Evolutionary conservation across 805 yeast species (phyloP).

Genomic region (Aciculoconidium aculeatum): DNA sequence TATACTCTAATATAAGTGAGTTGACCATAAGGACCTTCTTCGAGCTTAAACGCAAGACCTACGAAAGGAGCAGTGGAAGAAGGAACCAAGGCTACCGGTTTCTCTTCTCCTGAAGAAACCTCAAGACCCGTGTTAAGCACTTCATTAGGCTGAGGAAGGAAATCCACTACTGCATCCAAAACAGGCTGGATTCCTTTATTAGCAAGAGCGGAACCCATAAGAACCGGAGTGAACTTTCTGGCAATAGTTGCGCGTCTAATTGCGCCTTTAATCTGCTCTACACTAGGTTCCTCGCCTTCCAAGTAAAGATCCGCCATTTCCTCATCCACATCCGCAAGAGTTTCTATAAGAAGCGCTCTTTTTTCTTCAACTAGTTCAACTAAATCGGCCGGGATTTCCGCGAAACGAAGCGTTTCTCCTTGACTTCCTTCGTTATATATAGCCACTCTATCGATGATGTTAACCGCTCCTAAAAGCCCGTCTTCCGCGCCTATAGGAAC

Average conservation of each 20-base stretch:
- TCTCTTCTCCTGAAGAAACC: conserved; percentile 44
- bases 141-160: conserved; percentile 92
- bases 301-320: conserved; percentile 90
- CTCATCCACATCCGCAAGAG: conserved; percentile 96
- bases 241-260: conserved; percentile 94
- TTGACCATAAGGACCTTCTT: conserved; percentile 98
- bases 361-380: conserved; percentile 83
- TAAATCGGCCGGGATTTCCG: conserved; percentile 73
- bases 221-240: conserved; percentile 96
- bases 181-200: conserved; percentile 95
- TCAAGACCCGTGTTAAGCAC: conserved; percentile 88
- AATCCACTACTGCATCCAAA: conserved; percentile 92
- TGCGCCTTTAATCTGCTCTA: conserved; percentile 78
- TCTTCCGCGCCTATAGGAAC: conserved; percentile 96
- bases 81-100: conserved; percentile 68
- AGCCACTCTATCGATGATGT: conserved; percentile 82
- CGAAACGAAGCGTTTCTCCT: conserved; percentile 70
- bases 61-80: conserved; percentile 75
- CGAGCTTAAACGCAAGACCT: conserved; percentile 97
- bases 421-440: conserved; percentile 84
- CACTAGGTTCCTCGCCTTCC: conserved; percentile 85
- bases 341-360: conserved; percentile 80
- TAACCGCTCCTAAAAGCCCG: conserved; percentile 81
- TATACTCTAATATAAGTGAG: conserved; percentile 94
- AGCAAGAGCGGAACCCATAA: conserved; percentile 98